These are phyloP conservation scores for Piper betle DNA, from an alignment of 164 flowering plant genomes.

Conservation along the genomic window DNA sequence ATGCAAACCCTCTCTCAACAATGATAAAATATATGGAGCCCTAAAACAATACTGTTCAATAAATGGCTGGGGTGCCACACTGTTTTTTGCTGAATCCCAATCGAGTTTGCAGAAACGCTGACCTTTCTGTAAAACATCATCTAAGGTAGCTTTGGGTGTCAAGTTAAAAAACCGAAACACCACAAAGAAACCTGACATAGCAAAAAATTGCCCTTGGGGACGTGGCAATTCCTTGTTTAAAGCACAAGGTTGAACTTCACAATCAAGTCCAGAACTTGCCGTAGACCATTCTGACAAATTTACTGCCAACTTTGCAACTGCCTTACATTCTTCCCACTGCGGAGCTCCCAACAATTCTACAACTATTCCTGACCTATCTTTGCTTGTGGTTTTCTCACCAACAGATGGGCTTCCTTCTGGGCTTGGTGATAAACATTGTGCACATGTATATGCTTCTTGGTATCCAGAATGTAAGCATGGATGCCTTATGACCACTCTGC, in stretches of 20 bases:
- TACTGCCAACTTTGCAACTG: constrained; percentile 67
- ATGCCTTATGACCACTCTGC: constrained; percentile 52
- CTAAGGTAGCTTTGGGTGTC: constrained; percentile 62
- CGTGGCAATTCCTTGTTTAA: constrained; percentile 44
- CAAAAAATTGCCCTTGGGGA: constrained; percentile 75
- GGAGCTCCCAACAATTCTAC: constrained; percentile 65
- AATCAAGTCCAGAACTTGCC: constrained; percentile 51
- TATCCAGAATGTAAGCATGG: constrained; percentile 88
- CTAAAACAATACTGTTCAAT: constrained; percentile 97
- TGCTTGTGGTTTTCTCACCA: constrained; percentile 24
- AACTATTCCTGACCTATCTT: constrained; percentile 36
- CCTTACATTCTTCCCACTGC: constrained; percentile 72
- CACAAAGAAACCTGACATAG: constrained; percentile 91
- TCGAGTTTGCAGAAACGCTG: constrained; percentile 63
- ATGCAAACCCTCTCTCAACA: constrained; percentile 87
- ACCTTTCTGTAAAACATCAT: constrained; percentile 81
- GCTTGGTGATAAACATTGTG: constrained; percentile 41
- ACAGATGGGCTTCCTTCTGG: constrained; percentile 42
- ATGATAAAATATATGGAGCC: constrained; percentile 74
- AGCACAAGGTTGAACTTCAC: constrained; percentile 88
- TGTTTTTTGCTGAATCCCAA: constrained; percentile 72
- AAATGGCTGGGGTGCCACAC: constrained; percentile 90
- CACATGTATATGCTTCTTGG: constrained; percentile 52
- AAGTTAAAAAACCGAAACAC: constrained; percentile 87
- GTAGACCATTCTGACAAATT: constrained; percentile 87